Base-by-base conservation (phyloP, 2,329 filamentous ascomycete species). In the Fusarium globosum region DNA sequence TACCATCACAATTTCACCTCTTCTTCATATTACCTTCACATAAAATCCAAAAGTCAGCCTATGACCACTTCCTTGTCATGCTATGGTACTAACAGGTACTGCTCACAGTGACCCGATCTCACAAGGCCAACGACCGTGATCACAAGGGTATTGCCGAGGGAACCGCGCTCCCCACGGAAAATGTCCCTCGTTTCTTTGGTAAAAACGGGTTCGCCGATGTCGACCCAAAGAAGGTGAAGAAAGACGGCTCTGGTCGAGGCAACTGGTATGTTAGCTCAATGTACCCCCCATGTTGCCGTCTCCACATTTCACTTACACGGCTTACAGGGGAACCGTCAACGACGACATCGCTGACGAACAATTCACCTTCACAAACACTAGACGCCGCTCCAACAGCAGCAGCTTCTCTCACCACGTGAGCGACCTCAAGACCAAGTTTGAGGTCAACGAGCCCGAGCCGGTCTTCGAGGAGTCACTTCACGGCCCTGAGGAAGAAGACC, bases 391-490 rank as follows among this genome's bases (percentile, higher is more conserved):
- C 84, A 98, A 98, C 87, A 96, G 93, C 82, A 95, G 92, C 85
- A 91, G 88, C 79, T 88, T 92, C 77, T 91, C 90, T 62, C 88
- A 90, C 79, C 87, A 90, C 78, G 86, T 94, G 77, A 88, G 89
- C 69, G 90, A 95, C 81, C 94, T 97, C 86, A 97, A 96, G 89
- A 97, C 95, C 84, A 99, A 99, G 86, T 98, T 98, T 82, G 96
- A 99, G 84, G 87, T 93, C 77, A 88, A 94, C 81, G 96, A 98
- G 78, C 88, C 90, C 23, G 96, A 98, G 79, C 95, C 95, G 45
- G 93, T 97, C 79, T 97, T 97, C 76, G 95, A 98, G 82, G 95
- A 98, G 84, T 89, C 90, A 61, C 72, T 96, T 67, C 94, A 97
- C 79, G 94, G 94, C 36, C 88, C 91, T 58, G 85, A 85, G 35